Evolutionary conservation across 352 stramenopile species (phyloP).

Genomic region (Phytopythium montanum): DNA sequence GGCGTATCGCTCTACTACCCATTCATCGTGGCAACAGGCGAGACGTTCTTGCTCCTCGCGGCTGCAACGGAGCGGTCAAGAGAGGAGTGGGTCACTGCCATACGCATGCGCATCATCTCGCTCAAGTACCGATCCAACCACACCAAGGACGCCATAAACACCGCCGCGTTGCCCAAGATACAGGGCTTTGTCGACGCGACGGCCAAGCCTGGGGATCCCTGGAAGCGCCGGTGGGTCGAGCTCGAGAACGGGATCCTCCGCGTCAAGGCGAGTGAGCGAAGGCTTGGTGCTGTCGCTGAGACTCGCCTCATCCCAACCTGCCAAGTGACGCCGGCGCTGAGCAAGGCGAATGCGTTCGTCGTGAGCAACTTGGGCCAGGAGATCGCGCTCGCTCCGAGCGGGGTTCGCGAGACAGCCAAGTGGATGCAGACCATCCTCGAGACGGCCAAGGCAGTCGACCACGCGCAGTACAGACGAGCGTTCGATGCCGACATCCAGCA

Average conservation of each 20-base stretch:
- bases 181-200: conserved; percentile 63
- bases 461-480: conserved; percentile 32
- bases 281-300: conserved; percentile 49
- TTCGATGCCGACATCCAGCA: conserved; percentile 49
- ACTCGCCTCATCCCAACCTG: conserved; percentile 50
- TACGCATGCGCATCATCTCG: conserved; percentile 59
- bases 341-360: conserved; percentile 56
- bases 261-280: conserved; percentile 57
- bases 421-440: conserved; percentile 45
- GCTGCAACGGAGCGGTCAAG: conserved; percentile 39
- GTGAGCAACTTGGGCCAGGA: conserved; percentile 46
- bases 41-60: conserved; percentile 46
- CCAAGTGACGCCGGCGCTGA: conserved; percentile 25
- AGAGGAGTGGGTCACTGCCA: conserved; percentile 57
- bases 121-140: conserved; percentile 59
- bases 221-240: conserved; percentile 61
- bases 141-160: background rate
- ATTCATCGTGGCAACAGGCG: conserved; percentile 54
- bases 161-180: conserved; percentile 22
- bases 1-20: conserved; percentile 33
- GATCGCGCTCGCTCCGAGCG: conserved; percentile 40
- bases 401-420: conserved; percentile 29
- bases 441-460: conserved; percentile 19
- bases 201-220: conserved; percentile 32
- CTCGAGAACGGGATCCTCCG: conserved; percentile 63